Evolutionary conservation across 2,329 filamentous ascomycete species (phyloP), one percentile per base, ranked within the genome.

Genomic region (Huntiella omanensis): DNA sequence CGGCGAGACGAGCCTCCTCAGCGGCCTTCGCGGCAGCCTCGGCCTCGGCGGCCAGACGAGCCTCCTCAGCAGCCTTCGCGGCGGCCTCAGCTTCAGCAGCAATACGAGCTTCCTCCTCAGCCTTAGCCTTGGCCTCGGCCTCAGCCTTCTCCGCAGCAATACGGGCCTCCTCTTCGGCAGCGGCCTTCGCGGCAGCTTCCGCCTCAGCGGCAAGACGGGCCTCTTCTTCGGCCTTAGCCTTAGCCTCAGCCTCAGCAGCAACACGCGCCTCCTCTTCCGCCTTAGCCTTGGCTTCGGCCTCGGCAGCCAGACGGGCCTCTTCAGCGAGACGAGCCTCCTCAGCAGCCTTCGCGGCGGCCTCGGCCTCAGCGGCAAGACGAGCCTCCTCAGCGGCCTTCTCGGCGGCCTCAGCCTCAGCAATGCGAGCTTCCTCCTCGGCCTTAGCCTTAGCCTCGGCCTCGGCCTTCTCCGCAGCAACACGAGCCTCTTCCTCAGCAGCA

Each of bases 141-240:
- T 19, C 17, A 1, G 17, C 47, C 46, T 51, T 19, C 17, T 19
- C 41, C 11, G 52, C 47, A 84, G 69, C 63, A 85, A 7, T 39
- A 7, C 41, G 40, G 8, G 33, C 34, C 8, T 22, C 49, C 71
- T 73, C 71, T 86, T 86, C 55, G 4, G 17, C 17, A 17, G 17
- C 17, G 83, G 75, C 67, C 34, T 70, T 77, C 53, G 22, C 22
- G 4, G 5, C 6, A 10, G 22, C 22, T 28, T 28, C 22, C 4
- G 22, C 8, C 22, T 28, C 22, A 5, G 22, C 22, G 5, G 22
- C 22, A 4, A 28, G 6, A 10, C 22, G 22, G 8, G 22, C 22
- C 22, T 28, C 22, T 10, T 28, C 22, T 8, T 28, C 22, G 6
- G 22, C 22, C 22, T 28, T 28, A 28, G 22, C 22, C 22, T 28